These are phyloP conservation scores for Urochloa ruziziensis DNA, from an alignment of 176 grass and related monocot genomes.

Conservation along the genomic window DNA sequence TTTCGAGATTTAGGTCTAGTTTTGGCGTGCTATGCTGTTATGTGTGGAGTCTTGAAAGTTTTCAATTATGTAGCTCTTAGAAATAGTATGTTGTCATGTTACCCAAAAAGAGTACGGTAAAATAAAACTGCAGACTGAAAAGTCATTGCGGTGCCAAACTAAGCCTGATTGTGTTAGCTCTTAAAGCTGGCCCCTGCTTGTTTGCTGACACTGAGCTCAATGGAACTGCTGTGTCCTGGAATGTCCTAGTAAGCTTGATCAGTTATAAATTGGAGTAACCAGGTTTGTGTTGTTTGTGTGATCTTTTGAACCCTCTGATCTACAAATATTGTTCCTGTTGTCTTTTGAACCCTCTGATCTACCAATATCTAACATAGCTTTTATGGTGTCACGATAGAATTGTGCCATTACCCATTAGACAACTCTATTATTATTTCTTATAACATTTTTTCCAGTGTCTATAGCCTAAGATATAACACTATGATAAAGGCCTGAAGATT, in stretches of 20 bases:
- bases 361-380: not conserved
- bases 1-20: not conserved
- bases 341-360: not conserved
- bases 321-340: not conserved
- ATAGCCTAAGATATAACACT: conserved; percentile 9
- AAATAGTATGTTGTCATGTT: not conserved
- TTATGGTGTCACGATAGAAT: not conserved
- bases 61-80: conserved; percentile 16
- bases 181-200: not conserved
- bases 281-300: not conserved
- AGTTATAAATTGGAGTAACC: not conserved
- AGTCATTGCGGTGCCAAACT: not conserved
- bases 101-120: not conserved
- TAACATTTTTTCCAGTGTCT: not conserved
- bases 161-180: not conserved
- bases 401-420: not conserved
- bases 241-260: not conserved
- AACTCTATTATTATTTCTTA: not conserved
- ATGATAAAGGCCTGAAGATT: not conserved
- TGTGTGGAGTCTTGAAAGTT: not conserved
- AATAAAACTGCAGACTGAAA: not conserved
- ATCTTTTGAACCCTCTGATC: not conserved
- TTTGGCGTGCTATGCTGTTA: conserved; percentile 1
- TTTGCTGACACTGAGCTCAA: not conserved
- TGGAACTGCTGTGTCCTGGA: not conserved